These are phyloP conservation scores for Lenwebbia sp. DNA, from an alignment of 345 rosid species.

Conservation along the genomic window DNA sequence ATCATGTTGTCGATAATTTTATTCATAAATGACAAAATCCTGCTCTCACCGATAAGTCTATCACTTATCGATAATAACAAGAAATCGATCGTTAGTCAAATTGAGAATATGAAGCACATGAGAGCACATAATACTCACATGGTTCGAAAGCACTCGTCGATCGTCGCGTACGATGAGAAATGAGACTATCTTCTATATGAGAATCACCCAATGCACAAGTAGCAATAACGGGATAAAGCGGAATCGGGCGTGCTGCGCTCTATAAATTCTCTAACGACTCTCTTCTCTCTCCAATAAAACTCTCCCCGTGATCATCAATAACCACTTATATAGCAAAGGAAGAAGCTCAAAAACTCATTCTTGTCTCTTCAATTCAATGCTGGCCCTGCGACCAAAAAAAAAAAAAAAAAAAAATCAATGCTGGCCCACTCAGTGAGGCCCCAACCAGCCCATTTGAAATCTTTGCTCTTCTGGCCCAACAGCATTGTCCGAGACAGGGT, in stretches of 20 bases:
- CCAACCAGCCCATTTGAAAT: background rate
- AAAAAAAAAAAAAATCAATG: background rate
- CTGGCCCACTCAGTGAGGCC: background rate
- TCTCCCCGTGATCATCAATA: background rate
- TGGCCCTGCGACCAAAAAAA: no score
- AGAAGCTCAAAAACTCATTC: background rate
- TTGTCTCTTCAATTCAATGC: background rate
- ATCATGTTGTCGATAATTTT: no score
- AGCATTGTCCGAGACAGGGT: background rate
- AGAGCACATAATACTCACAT: background rate
- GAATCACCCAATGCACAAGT: background rate
- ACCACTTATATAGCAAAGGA: background rate
- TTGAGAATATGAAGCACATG: background rate
- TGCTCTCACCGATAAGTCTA: no score
- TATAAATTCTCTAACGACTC: background rate
- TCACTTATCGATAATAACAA: no score
- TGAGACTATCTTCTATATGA: accelerated
- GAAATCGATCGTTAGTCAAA: no score
- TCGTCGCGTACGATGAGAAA: accelerated
- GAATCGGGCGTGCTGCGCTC: background rate
- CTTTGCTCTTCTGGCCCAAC: background rate
- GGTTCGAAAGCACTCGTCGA: accelerated
- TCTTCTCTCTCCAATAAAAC: background rate
- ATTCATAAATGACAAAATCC: no score
- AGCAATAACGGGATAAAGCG: accelerated